Evolutionary conservation across 768 basidiomycete genomes (phyloP).

Genomic region (Symmetrospora coprosmae): DNA sequence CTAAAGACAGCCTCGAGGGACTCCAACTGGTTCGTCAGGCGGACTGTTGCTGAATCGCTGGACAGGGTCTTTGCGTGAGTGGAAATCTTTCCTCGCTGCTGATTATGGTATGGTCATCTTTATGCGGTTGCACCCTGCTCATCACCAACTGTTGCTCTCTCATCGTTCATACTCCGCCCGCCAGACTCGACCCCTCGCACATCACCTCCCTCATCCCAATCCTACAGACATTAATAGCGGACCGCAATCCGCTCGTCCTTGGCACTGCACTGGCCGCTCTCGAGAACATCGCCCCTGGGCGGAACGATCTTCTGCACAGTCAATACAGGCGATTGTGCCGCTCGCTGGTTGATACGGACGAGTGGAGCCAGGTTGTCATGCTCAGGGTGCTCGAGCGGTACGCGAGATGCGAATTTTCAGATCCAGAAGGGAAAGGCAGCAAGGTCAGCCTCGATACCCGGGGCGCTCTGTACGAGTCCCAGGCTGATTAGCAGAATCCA

Average conservation of each 20-base stretch:
- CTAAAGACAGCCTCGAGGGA: slow-evolving; percentile 87
- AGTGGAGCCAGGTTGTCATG: slow-evolving; percentile 83
- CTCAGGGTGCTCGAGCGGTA: slow-evolving; percentile 68
- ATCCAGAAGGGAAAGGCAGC: slow-evolving; percentile 23
- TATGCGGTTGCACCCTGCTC: slow-evolving; percentile 4
- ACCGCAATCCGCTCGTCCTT: slow-evolving; percentile 71
- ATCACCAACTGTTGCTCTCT: background rate
- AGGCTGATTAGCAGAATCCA: background rate
- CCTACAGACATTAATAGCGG: slow-evolving; percentile 41
- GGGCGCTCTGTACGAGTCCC: background rate
- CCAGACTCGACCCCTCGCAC: slow-evolving; percentile 61
- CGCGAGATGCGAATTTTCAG: slow-evolving; percentile 44
- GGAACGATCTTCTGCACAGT: slow-evolving; percentile 69
- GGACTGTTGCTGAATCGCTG: slow-evolving; percentile 78
- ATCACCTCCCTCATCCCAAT: slow-evolving; percentile 46
- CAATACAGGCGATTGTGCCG: slow-evolving; percentile 75
- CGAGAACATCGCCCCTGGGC: slow-evolving; percentile 67
- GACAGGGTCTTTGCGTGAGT: slow-evolving; percentile 31
- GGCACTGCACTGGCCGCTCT: slow-evolving; percentile 78
- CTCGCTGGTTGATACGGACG: slow-evolving; percentile 77
- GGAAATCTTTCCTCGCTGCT: slow-evolving; percentile 74
- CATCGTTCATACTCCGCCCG: slow-evolving; percentile 2
- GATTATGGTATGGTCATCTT: slow-evolving; percentile 33
- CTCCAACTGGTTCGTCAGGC: slow-evolving; percentile 84
- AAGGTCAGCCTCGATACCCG: background rate